Evolutionary conservation across 1,284 basidiomycete species (phyloP), one percentile per base, ranked within the genome.

Genomic region (Cystobasidium sp.): DNA sequence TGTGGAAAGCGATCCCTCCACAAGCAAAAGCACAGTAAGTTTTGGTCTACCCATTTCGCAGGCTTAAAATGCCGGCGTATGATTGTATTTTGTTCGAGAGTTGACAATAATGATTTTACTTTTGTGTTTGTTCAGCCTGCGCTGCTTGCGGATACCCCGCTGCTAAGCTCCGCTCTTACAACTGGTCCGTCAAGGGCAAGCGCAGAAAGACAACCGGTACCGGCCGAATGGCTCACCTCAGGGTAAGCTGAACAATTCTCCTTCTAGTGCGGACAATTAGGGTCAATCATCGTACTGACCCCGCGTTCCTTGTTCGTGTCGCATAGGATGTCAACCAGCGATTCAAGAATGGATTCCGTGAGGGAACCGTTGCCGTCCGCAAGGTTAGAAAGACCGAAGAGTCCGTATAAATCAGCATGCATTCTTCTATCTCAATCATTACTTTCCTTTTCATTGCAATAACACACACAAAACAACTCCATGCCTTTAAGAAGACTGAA

Each of bases 171-270:
- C 90, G 96, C 82, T 95, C 92, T 81, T 98, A 90, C 86, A 91
- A 98, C 86, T 99, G 96, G 96, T 93, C 94, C 80, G 88, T 90
- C 84, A 99, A 99, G 89, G 96, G 95, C 76, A 97, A 98, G 90
- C 91, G 96, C 86, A 91, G 96, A 89, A 96, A 97, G 75, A 81
- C 80, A 77, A 86, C 95, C 78, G 96, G 96, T 80, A 95, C 96
- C 80, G 96, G 96, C 79, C 89, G 96, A 82, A 97, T 97, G 94
- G 87, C 88, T 79, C 89, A 95, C 89, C 88, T 99, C 85, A 97
- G 95, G 88, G 84, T 75, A 44, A 9, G 72, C n/a, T n/a, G n/a
- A n/a, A n/a, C n/a, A n/a, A n/a, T n/a, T n/a, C n/a, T n/a, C n/a
- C n/a, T n/a, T n/a, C n/a, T n/a, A n/a, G n/a, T n/a, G n/a, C n/a